These are phyloP conservation scores for Solanum hybrid DNA, from an alignment of 305 asterid species.

Conservation along the genomic window DNA sequence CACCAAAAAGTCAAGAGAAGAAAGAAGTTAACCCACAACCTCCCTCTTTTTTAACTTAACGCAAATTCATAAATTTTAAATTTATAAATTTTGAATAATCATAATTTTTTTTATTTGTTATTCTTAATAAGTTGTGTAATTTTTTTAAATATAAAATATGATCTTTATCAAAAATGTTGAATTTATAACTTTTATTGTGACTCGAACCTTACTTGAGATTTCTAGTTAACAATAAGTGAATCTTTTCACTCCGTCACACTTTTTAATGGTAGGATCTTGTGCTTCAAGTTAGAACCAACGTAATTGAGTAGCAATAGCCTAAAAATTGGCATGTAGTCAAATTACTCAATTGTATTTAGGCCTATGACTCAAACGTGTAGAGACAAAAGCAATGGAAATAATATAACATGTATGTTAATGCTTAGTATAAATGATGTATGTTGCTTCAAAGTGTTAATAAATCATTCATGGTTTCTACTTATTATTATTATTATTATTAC, in stretches of 20 bases:
- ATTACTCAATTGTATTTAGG: neutral
- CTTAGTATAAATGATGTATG: neutral
- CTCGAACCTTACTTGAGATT: neutral
- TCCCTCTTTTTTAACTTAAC: neutral
- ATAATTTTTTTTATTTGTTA: neutral
- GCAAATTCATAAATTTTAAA: neutral
- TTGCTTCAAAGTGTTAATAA: neutral
- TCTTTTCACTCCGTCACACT: neutral
- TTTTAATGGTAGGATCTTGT: neutral
- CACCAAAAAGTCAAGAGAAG: constrained; percentile 9
- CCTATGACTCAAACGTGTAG: neutral
- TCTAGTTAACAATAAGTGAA: neutral
- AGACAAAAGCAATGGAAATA: neutral
- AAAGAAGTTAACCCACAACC: constrained; percentile 1
- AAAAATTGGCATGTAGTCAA: neutral
- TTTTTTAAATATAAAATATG: neutral
- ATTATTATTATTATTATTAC: neutral
- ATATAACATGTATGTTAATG: neutral
- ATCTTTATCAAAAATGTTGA: no score
- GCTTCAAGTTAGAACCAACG: neutral
- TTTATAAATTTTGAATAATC: neutral
- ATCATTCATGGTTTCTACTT: neutral
- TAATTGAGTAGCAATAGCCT: neutral
- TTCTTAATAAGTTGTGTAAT: neutral
- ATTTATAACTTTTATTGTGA: no score